Conservation (phyloP, 2,329 filamentous ascomycete species). For the Lachnellula subtilissima region DNA sequence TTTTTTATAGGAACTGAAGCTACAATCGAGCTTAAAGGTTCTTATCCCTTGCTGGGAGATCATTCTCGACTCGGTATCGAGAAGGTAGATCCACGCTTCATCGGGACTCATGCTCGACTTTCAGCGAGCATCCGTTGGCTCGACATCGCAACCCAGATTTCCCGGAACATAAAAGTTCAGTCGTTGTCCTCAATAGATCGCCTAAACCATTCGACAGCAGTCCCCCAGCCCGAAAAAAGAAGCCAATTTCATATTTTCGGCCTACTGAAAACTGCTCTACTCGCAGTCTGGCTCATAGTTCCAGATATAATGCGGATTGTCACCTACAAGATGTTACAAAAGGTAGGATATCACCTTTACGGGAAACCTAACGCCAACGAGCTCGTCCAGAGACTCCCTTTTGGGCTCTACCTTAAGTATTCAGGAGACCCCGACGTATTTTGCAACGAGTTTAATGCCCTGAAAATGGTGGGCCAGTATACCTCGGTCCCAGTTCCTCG, state of each 20-base stretch:
- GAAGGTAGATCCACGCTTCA: neutral
- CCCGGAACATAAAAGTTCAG: neutral
- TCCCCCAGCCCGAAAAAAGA: neutral
- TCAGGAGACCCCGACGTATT: neutral
- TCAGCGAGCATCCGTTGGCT: neutral
- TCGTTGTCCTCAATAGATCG: neutral
- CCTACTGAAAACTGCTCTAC: neutral
- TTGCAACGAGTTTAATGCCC: slow-evolving; percentile 1
- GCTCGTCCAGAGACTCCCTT: neutral
- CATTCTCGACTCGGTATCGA: neutral
- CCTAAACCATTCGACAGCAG: neutral
- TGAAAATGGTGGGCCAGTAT: neutral
- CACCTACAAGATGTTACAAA: neutral
- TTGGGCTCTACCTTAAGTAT: slow-evolving; percentile 1
- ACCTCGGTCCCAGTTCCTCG: neutral
- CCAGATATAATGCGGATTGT: neutral
- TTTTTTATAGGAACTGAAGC: neutral
- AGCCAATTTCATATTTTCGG: neutral
- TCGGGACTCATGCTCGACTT: slow-evolving; percentile 1
- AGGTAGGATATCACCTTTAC: neutral
- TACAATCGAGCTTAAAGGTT: neutral
- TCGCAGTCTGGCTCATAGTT: neutral
- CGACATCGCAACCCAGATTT: neutral
- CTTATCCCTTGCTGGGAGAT: neutral
- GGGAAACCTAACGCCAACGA: neutral